Evolutionary conservation across 441 rosid species (phyloP).

Genomic region (Gossypium laxum): DNA sequence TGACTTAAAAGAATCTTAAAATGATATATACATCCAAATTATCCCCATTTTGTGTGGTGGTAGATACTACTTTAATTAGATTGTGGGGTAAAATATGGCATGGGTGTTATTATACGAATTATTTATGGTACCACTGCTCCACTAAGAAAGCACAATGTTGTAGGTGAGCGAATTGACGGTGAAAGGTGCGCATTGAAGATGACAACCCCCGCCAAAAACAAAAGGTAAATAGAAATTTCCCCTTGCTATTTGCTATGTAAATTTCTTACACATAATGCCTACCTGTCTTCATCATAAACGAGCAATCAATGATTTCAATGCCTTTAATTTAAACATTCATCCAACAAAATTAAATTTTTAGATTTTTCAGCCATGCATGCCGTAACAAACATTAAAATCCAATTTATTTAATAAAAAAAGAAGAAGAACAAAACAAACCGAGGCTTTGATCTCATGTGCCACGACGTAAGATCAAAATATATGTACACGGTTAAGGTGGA

Average conservation of each 20-base stretch:
- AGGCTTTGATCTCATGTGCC: background rate
- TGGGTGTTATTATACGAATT: background rate
- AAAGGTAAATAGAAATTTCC: background rate
- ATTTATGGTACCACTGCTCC: conserved; percentile 6
- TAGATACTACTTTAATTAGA: background rate
- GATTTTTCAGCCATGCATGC: background rate
- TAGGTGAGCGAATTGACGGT: background rate
- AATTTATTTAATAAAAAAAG: background rate
- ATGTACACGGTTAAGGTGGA: background rate
- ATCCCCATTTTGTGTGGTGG: too few relatives aligned
- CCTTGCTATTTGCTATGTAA: background rate
- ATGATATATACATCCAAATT: too few relatives aligned
- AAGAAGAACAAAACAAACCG: background rate
- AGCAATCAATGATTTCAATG: conserved; percentile 14
- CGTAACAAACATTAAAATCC: background rate
- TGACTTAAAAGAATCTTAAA: too few relatives aligned
- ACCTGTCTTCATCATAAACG: conserved; percentile 9
- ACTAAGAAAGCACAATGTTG: background rate
- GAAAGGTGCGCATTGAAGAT: conserved; percentile 12
- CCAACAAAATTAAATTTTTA: background rate
- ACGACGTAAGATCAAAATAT: background rate
- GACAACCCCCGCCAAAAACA: background rate
- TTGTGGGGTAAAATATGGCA: background rate
- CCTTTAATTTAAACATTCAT: background rate
- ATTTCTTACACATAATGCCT: background rate